These are phyloP conservation scores for Cyathus striatus DNA, from an alignment of 768 basidiomycete genomes.

Conservation along the genomic window DNA sequence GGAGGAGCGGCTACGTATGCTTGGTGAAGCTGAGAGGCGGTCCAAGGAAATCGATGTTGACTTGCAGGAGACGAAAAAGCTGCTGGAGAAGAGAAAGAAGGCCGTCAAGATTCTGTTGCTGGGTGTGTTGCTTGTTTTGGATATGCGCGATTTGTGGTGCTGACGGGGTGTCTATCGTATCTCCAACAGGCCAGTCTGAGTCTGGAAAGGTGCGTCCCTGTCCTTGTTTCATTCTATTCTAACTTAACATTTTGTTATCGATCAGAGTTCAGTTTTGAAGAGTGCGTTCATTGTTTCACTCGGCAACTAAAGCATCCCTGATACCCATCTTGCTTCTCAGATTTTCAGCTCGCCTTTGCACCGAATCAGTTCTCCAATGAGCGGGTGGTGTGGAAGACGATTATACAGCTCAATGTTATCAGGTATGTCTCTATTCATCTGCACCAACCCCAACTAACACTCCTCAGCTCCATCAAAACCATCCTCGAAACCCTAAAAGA, in stretches of 20 bases:
- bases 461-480: conserved; percentile 47
- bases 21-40: conserved; percentile 35
- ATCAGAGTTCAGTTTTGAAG: conserved; percentile 44
- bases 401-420: conserved; percentile 69
- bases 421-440: conserved; percentile 26
- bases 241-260: neutral
- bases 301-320: neutral
- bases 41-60: conserved; percentile 46
- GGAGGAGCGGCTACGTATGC: conserved; percentile 21
- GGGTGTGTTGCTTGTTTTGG: conserved; percentile 25
- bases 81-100: conserved; percentile 42
- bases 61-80: conserved; percentile 38
- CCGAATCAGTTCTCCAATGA: conserved; percentile 58
- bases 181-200: conserved; percentile 47
- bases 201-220: conserved; percentile 41
- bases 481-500: conserved; percentile 50
- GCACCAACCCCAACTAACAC: neutral
- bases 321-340: too few relatives aligned
- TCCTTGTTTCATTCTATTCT: neutral
- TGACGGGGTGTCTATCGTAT: too few relatives aligned
- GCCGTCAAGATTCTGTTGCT: conserved; percentile 52
- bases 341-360: conserved; percentile 65
- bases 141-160: neutral
- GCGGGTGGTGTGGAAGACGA: conserved; percentile 52
- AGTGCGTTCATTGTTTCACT: conserved; percentile 21